Evolutionary conservation across 164 flowering plant species (phyloP), one percentile per base, ranked within the genome.

Genomic region (Aristolochia fimbriata): DNA sequence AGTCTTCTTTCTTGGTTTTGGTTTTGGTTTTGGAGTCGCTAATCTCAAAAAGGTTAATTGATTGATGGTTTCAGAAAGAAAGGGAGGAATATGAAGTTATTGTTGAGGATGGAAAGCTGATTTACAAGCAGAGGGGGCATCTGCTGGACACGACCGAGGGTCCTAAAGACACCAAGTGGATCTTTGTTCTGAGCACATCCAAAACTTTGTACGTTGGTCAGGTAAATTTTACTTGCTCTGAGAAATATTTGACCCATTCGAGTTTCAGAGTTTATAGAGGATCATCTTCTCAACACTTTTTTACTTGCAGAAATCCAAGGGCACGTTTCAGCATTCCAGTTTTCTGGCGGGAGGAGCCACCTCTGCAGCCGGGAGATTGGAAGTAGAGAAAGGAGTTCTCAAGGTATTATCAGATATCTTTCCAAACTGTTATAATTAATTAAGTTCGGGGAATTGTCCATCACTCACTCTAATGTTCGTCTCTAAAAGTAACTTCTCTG

Each of bases 281-380:
- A 22, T 52, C 30, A 14, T 12, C 30, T 23, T 52, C 21, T 51
- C 4, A 52, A 9, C 15, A 27, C 46, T 6, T 14, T 17, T 17
- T 27, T 17, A 3, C 21, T 21, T 54, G 64, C 64, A 73, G 83
- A 93, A 93, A 70, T 75, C 58, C 45, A 93, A 90, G 66, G 98
- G 98, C 27, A 77, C 65, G 8, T 93, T 93, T 77, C 98, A 93
- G 49, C 97, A 93, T 71, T 93, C 98, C 33, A 90, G 98, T 61
- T 93, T 93, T 66, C 70, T 93, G 80, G 94, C 98, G n/a, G 98
- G 98, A 45, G 98, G 98, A 51, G 98, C 97, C 33, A 90, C 97
- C 52, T 73, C 85, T 16, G 83, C 98, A 7, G 98, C 98, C 23
- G 97, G 98, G 41, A 80, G 98, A 75, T 63, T 93, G 56, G 87